Evolutionary conservation across 1,284 basidiomycete species (phyloP).

Genomic region (Gymnopus androsaceus): DNA sequence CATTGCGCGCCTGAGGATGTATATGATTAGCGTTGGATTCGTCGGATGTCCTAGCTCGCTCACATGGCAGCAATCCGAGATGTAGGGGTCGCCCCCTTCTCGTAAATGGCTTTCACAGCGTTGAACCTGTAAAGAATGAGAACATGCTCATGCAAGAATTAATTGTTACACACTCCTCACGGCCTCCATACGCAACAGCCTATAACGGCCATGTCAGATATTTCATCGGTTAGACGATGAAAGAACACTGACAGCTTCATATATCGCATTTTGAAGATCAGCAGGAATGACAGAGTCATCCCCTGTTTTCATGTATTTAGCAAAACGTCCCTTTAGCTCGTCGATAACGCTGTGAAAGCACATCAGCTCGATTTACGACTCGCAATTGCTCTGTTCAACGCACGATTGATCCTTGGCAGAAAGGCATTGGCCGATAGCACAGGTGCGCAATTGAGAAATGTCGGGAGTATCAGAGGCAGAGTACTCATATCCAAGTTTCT

Average conservation of each 20-base stretch:
- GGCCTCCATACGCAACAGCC: constrained; percentile 76
- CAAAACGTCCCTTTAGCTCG: constrained; percentile 78
- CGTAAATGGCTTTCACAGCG: constrained; percentile 69
- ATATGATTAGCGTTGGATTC: background rate
- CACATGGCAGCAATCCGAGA: constrained; percentile 66
- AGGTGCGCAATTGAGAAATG: constrained; percentile 75
- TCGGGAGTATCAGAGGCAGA: constrained; percentile 71
- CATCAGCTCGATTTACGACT: background rate
- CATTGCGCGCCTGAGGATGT: constrained; percentile 39
- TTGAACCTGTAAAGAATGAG: constrained; percentile 40
- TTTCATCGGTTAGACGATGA: background rate
- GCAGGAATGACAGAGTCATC: constrained; percentile 83
- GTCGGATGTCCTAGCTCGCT: constrained; percentile 38
- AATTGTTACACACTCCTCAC: constrained; percentile 64
- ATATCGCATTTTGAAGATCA: constrained; percentile 60
- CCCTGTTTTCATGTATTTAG: constrained; percentile 67
- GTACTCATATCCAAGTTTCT: constrained; percentile 83
- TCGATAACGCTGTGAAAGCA: constrained; percentile 67
- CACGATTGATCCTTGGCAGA: constrained; percentile 62
- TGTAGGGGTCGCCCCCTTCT: constrained; percentile 74
- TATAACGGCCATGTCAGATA: constrained; percentile 30
- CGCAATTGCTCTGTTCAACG: constrained; percentile 8
- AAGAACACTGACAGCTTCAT: constrained; percentile 17
- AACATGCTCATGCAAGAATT: background rate
- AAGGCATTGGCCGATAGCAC: constrained; percentile 74